Evolutionary conservation across 139 green algal genomes (phyloP), one percentile per base, ranked within the genome.

Genomic region (Tetraselmis striata): DNA sequence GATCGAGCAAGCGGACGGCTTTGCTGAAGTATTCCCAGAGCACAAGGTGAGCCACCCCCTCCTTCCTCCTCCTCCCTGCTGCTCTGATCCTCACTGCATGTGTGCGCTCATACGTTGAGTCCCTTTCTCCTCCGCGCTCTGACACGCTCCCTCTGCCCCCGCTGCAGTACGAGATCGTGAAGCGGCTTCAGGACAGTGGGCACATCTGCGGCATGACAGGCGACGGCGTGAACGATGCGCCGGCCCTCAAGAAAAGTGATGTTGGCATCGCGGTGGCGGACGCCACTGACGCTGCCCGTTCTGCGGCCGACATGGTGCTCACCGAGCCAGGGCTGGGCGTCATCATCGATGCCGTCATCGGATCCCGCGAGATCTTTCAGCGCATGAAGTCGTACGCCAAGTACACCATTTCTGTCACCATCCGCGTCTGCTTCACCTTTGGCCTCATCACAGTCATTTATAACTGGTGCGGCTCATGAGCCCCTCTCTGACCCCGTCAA

Each of bases 231-330:
- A 98, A 98, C 85, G 95, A 98, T 78, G 95, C 95, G 1, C 95
- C 95, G 29, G 95, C 95, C 0, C 90, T 98, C 26, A 98, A 98
- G 91, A 96, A 95, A 86, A 95, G 94, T 24, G 93, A 98, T 83
- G 95, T 98, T 2, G 95, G 95, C 79, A 95, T 98, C 80, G 94
- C 94, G n/a, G 93, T 96, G 26, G 86, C 84, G 0, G 91, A 87
- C 58, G 88, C 90, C 58, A 97, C 94, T 30, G 94, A 97, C 45
- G 94, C 94, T 74, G 94, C 94, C 0, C 90, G 92, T 31, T 91
- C 90, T 31, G 94, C 94, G 18, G 92, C 94, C 58, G 94, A 97
- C 86, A 96, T 97, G 75, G 93, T 96, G 32, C 87, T 95, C 59
- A 92, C 89, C 5, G 86, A 89, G 85, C 80, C 85, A 0, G 89